Percentiles rank a stretch among this genome's conserved stretches.
Evolutionary conservation across 2,329 filamentous ascomycete genomes (phyloP).

Genomic region (Xylogone sp.): DNA sequence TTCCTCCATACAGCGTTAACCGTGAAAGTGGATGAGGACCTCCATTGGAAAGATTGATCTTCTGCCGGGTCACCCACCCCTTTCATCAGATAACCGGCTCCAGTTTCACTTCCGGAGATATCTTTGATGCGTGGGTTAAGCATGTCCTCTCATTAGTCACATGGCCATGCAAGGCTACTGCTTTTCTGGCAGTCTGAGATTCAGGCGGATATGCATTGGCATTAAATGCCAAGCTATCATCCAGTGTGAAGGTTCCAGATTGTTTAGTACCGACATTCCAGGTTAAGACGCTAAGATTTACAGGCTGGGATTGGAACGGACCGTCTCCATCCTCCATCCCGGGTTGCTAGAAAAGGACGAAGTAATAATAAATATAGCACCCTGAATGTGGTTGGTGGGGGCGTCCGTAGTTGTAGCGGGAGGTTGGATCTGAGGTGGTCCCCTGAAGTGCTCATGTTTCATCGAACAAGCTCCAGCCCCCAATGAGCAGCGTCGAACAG

Average conservation of each 20-base stretch:
- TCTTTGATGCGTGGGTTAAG: neutral
- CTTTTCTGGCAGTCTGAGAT: neutral
- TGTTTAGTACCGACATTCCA: neutral
- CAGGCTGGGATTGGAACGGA: neutral
- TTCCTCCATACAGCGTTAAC: constrained; percentile 62
- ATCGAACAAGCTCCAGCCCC: neutral
- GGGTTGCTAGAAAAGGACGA: neutral
- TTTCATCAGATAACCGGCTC: neutral
- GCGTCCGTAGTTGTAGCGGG: neutral
- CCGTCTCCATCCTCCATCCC: neutral
- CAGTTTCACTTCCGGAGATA: neutral
- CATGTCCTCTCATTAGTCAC: neutral
- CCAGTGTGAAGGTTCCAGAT: neutral
- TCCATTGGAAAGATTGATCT: constrained; percentile 51
- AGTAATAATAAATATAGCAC: neutral
- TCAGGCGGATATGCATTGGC: constrained; percentile 9
- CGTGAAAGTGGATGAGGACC: constrained; percentile 47
- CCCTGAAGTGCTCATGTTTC: neutral
- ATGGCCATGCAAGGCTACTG: neutral
- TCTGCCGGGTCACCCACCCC: neutral
- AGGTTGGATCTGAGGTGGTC: neutral
- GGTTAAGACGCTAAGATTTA: neutral
- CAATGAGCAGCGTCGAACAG: neutral
- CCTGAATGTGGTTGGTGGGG: neutral
- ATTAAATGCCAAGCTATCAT: constrained; percentile 15